phyloP scores from a whole-genome alignment of 2,329 filamentous ascomycete species.

The Aspergillus ustus region DNA sequence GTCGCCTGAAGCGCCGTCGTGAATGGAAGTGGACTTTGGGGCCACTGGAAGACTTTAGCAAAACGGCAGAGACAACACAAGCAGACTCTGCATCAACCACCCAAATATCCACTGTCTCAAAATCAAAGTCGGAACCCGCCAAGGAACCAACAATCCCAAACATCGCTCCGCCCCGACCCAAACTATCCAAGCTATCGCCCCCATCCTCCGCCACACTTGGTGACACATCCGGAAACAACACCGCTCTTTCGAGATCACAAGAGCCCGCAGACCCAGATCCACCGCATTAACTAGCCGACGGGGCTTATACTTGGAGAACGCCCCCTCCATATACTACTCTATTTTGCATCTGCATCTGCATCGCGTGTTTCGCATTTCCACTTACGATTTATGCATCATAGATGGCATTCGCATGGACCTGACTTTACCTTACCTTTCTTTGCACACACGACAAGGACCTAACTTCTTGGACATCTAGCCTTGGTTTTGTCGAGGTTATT shows the following conservation, averaged over 20 bases:
- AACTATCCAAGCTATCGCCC: not conserved
- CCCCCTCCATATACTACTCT: not conserved
- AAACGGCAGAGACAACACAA: constrained; percentile 10
- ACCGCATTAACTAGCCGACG: constrained; percentile 12
- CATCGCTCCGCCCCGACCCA: not conserved
- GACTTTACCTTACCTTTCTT: not conserved
- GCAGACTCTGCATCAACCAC: not conserved
- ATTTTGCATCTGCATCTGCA: constrained; percentile 8
- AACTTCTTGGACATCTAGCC: not conserved
- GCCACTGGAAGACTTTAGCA: constrained; percentile 38
- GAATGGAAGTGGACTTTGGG: constrained; percentile 64
- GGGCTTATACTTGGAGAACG: not conserved
- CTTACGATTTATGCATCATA: constrained; percentile 24
- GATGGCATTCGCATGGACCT: constrained; percentile 7
- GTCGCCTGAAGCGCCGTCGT: constrained; percentile 57
- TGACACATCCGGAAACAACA: constrained; percentile 9
- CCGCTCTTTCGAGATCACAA: constrained; percentile 6
- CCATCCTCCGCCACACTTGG: not conserved
- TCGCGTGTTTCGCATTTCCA: constrained; percentile 9
- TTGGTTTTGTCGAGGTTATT: not conserved
- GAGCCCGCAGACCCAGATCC: constrained; percentile 6
- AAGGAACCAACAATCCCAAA: not conserved
- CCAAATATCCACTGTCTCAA: not conserved
- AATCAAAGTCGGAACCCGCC: not conserved
- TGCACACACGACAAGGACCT: not conserved